Evolutionary conservation across 106 monocot species (phyloP), one percentile per base, ranked within the genome.

Genomic region (Apostasia shenzhenica): DNA sequence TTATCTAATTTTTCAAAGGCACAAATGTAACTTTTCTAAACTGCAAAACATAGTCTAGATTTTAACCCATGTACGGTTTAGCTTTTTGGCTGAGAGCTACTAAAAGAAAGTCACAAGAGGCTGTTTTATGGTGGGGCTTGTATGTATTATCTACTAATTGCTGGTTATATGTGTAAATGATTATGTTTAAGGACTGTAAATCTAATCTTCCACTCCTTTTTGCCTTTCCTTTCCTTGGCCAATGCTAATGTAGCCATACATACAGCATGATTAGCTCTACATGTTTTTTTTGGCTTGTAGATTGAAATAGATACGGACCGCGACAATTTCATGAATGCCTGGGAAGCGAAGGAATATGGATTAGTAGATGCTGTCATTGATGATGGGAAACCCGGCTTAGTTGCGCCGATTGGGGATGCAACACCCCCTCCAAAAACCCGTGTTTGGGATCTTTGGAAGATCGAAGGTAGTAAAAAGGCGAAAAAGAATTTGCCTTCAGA

Each of bases 281-380:
- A 39, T 45, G 6, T 44, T 49, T 14, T 61, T 14, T 45, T 70
- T 53, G 41, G 3, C 41, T 70, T 74, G 14, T 63, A 97, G 95
- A 89, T 97, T 65, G 84, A 92, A 68, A 45, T 61, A 5, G 95
- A 97, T 70, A 92, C 92, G 8, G 86, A 92, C 64, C 84, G 86
- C 55, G 92, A 97, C 80, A 85, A 92, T 67, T 97, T 97, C 81
- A 86, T 97, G 95, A 89, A 87, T 60, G 83, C 95, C 5, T 97
- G 95, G 95, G 89, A 89, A 73, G 95, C 95, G 6, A 86, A 88
- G 70, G 95, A 92, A 75, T 97, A 97, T 71, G 95, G 95, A 4
- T 79, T 97, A 61, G 81, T 97, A 45, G 95, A 97, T 78, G 82
- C 55, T 5, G 79, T 97, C 55, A 85, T 97, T 61, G 92, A 97